phyloP scores from a whole-genome alignment of 805 yeast species.

The Starmerella asiatica region DNA sequence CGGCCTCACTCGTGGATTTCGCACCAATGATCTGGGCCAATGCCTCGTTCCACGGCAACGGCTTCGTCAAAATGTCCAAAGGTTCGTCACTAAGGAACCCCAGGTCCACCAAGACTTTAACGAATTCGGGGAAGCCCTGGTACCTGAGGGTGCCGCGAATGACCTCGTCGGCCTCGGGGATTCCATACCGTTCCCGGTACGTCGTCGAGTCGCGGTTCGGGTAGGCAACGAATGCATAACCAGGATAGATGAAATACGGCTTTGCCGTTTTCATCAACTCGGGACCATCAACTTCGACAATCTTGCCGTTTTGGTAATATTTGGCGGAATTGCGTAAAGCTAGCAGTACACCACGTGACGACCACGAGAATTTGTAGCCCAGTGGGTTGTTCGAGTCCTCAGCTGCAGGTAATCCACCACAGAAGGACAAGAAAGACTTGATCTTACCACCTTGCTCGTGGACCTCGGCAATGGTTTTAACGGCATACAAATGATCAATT shows the following conservation, averaged over 20 bases:
- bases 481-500: slow-evolving; percentile 95
- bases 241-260: slow-evolving; percentile 93
- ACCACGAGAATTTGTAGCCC: slow-evolving; percentile 99
- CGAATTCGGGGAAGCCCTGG: slow-evolving; percentile 98
- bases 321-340: slow-evolving; percentile 91
- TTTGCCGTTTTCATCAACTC: slow-evolving; percentile 90
- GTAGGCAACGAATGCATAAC: slow-evolving; percentile 84
- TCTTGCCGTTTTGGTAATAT: slow-evolving; percentile 74
- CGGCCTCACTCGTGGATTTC: slow-evolving; percentile 52
- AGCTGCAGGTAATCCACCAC: slow-evolving; percentile 98
- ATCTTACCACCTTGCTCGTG: slow-evolving; percentile 85
- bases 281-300: slow-evolving; percentile 68
- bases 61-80: slow-evolving; percentile 38
- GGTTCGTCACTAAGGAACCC: slow-evolving; percentile 79
- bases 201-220: slow-evolving; percentile 97
- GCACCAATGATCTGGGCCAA: slow-evolving; percentile 64
- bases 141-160: slow-evolving; percentile 94
- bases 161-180: slow-evolving; percentile 95
- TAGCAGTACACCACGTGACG: slow-evolving; percentile 91
- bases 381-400: slow-evolving; percentile 95
- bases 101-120: slow-evolving; percentile 85
- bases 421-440: slow-evolving; percentile 85
- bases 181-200: slow-evolving; percentile 79
- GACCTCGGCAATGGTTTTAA: slow-evolving; percentile 94
- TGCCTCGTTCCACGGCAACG: slow-evolving; percentile 80